Evolutionary conservation across 257 asterid species (phyloP), one percentile per base, ranked within the genome.

Genomic region (Perilla frutescens): DNA sequence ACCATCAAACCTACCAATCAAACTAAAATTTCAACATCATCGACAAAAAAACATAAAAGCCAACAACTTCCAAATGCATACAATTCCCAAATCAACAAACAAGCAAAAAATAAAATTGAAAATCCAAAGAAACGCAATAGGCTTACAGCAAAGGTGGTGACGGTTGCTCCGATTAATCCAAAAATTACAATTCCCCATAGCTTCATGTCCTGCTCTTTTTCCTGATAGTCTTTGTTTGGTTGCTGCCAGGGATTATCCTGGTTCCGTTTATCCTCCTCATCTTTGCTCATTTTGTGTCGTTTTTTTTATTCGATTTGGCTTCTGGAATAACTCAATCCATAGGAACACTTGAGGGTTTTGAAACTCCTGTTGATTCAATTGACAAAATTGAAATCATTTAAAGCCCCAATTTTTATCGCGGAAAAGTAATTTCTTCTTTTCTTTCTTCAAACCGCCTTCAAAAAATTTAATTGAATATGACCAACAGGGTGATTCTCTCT

Each of bases 111-210:
- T 15, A 4, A 7, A 6, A 29, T n/a, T n/a, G 37, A 31, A 66
- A 47, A 15, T 14, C 36, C 0, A 29, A 51, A 49, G 49, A 43
- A 77, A 71, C 7, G 51, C 37, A 41, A 49, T 68, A 58, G 37
- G 59, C 88, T 71, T 84, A 93, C 98, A 10, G 98, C 96, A 20
- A 85, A 74, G 29, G 91, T 83, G 76, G 97, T 89, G 77, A 82
- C 88, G 44, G 96, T 80, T 73, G 98, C 98, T 71, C 97, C 98
- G 39, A 93, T 84, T 31, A 91, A 77, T 47, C 96, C 96, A 48
- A 87, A 90, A 59, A 87, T 76, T 10, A 90, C 76, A 80, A 86
- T 76, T 34, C 90, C 88, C 96, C 89, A 84, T 6, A 89, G 69
- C 81, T 73, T 87, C 83, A 75, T 73, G 62, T 81, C 95, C 40